Evolutionary conservation across 805 yeast genomes (phyloP).

Genomic region (Candida ponderosae): DNA sequence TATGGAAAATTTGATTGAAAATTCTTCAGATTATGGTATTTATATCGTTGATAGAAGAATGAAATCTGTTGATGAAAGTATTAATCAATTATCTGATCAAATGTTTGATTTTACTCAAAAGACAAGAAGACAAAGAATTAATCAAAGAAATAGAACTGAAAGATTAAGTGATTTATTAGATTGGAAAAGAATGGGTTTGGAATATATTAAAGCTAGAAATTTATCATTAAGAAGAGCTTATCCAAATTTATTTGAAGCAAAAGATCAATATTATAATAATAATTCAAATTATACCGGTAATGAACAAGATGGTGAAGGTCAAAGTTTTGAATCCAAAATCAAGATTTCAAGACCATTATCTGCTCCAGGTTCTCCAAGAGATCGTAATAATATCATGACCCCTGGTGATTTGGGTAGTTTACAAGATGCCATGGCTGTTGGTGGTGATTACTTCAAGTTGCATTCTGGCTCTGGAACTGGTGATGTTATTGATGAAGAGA

Average conservation of each 20-base stretch:
- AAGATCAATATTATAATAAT: slow-evolving; percentile 7
- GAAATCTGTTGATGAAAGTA: slow-evolving; percentile 88
- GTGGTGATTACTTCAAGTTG: slow-evolving; percentile 66
- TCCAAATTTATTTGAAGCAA: slow-evolving; percentile 68
- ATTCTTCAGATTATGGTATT: slow-evolving; percentile 91
- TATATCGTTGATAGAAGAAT: slow-evolving; percentile 92
- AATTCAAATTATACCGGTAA: slow-evolving; percentile 20
- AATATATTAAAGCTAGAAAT: slow-evolving; percentile 90
- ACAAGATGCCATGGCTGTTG: slow-evolving; percentile 77
- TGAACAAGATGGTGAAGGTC: slow-evolving; percentile 24
- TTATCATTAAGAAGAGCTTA: slow-evolving; percentile 89
- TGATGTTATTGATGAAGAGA: slow-evolving; percentile 36
- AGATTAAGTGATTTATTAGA: slow-evolving; percentile 86
- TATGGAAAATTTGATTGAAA: slow-evolving; percentile 96
- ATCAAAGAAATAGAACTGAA: slow-evolving; percentile 96
- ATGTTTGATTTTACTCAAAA: slow-evolving; percentile 86
- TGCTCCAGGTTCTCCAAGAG: slow-evolving; percentile 72
- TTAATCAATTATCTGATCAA: slow-evolving; percentile 79
- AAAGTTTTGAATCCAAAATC: slow-evolving; percentile 34
- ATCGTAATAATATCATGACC: slow-evolving; percentile 72
- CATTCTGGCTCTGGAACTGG: too few species aligned
- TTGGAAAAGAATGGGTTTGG: slow-evolving; percentile 98
- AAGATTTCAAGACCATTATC: slow-evolving; percentile 86
- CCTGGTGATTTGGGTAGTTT: slow-evolving; percentile 98
- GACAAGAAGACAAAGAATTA: slow-evolving; percentile 93